A percentile compares a stretch with the other conserved stretches of the same genome.
phyloP scores from a whole-genome alignment of 1,284 basidiomycete species.

The Moesziomyces globuligerus region DNA sequence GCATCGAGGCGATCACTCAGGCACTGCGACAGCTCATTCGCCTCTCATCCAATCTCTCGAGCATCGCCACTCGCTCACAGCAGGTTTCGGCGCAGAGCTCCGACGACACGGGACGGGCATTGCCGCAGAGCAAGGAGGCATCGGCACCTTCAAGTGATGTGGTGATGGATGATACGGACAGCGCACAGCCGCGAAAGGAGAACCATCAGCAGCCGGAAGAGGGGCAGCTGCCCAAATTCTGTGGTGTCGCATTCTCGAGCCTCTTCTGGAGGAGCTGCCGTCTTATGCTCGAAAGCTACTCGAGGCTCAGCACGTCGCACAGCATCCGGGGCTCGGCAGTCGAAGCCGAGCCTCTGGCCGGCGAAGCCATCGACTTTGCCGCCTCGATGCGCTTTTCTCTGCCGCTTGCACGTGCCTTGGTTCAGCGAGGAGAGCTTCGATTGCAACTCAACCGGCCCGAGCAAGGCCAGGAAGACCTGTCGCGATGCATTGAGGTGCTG shows the following conservation, averaged over 20 bases:
- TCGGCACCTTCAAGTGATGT: conserved; percentile 23
- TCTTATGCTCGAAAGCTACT: conserved; percentile 30
- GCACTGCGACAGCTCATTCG: conserved; percentile 38
- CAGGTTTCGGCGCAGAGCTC: conserved; percentile 8
- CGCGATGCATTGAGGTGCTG: conserved; percentile 39
- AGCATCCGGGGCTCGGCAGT: conserved; percentile 54
- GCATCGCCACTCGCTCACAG: conserved; percentile 18
- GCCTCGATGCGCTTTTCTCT: conserved; percentile 34
- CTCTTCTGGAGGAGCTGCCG: conserved; percentile 37
- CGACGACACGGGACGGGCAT: neutral
- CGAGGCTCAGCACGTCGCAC: conserved; percentile 44
- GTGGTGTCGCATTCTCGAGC: conserved; percentile 22
- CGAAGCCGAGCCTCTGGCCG: conserved; percentile 58
- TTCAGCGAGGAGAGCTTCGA: conserved; percentile 49
- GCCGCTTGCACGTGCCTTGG: conserved; percentile 37
- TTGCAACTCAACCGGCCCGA: conserved; percentile 37
- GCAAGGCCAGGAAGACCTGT: conserved; percentile 49
- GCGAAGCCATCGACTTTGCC: conserved; percentile 56
- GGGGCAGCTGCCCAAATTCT: conserved; percentile 31
- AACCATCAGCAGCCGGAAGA: conserved; percentile 2
- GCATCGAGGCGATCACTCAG: conserved; percentile 28
- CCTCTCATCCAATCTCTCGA: conserved; percentile 19
- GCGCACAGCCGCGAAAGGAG: neutral
- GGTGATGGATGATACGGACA: conserved; percentile 9
- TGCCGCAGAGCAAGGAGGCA: neutral